A percentile compares a stretch with the other conserved stretches of the same genome.
Conservation (phyloP, 2,329 filamentous ascomycete species). For the Trichoderma koningiopsis region DNA sequence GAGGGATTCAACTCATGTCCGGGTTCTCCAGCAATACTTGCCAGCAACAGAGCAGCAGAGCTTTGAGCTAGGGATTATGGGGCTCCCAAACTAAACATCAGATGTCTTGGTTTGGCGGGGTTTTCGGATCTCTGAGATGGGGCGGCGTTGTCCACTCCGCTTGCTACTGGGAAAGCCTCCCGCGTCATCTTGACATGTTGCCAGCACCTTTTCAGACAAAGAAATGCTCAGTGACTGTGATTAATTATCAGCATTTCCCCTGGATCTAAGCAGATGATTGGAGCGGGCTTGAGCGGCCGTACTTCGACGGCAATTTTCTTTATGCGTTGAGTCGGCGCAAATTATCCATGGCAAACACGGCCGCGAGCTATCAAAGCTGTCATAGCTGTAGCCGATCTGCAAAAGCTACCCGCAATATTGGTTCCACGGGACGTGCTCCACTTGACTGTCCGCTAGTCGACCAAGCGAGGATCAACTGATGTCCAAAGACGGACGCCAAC, state of each 20-base stretch:
- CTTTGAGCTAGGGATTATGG: not conserved
- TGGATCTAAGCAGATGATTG: not conserved
- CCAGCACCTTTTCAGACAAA: not conserved
- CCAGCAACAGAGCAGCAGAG: not conserved
- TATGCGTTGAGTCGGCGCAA: not conserved
- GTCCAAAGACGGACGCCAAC: not conserved
- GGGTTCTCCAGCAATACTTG: not conserved
- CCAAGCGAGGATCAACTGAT: not conserved
- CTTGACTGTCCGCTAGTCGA: not conserved
- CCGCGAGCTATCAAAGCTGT: not conserved
- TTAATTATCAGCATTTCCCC: not conserved
- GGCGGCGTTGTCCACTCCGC: not conserved
- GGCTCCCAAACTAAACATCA: not conserved
- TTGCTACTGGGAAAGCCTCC: not conserved
- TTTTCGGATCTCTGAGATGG: slow-evolving; percentile 1
- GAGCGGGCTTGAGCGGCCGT: not conserved
- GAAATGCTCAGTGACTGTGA: not conserved
- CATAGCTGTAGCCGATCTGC: not conserved
- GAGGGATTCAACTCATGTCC: not conserved
- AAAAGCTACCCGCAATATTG: not conserved
- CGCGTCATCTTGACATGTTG: not conserved
- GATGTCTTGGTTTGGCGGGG: not conserved
- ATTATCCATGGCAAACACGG: not conserved
- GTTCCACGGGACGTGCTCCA: not conserved
- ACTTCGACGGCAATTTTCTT: not conserved